These are phyloP conservation scores for Cyclospora cayetanensis DNA, from an alignment of 169 alveolate genomes.

Conservation along the genomic window DNA sequence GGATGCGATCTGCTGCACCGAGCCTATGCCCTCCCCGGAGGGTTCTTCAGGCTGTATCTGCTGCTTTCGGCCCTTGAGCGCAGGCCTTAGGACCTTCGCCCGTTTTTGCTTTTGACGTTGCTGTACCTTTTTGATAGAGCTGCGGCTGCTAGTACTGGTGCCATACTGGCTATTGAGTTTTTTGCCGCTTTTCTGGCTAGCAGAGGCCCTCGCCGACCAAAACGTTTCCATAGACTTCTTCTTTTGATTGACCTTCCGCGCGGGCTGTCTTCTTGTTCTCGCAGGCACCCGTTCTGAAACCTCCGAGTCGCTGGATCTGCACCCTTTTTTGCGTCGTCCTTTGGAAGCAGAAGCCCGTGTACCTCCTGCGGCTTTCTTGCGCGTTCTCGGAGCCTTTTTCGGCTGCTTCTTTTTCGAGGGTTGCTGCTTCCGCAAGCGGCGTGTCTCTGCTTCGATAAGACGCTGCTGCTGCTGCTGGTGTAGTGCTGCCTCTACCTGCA, in stretches of 20 bases:
- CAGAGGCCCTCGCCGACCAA: neutral
- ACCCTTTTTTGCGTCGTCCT: neutral
- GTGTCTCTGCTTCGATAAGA: slow-evolving; percentile 44
- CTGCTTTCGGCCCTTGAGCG: slow-evolving; percentile 53
- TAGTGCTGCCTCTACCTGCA: slow-evolving; percentile 59
- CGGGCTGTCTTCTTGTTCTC: slow-evolving; percentile 4
- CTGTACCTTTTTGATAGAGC: neutral
- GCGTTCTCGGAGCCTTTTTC: neutral
- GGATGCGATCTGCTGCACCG: neutral
- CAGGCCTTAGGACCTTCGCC: slow-evolving; percentile 54
- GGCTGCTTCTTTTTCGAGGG: slow-evolving; percentile 17
- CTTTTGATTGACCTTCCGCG: neutral
- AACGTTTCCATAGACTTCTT: neutral
- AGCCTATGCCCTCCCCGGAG: neutral
- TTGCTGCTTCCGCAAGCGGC: slow-evolving; percentile 55
- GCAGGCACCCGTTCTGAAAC: neutral
- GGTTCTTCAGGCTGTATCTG: neutral
- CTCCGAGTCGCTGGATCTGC: neutral
- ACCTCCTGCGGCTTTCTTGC: slow-evolving; percentile 5
- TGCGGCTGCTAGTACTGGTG: slow-evolving; percentile 22
- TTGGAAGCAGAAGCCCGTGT: no score
- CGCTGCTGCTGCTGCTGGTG: slow-evolving; percentile 58
- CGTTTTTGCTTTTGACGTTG: slow-evolving; percentile 8
- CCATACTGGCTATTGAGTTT: neutral
- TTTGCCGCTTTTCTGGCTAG: neutral